Evolutionary conservation across 2,329 filamentous ascomycete species (phyloP), one percentile per base, ranked within the genome.

Genomic region (Hypoxylon sp.): DNA sequence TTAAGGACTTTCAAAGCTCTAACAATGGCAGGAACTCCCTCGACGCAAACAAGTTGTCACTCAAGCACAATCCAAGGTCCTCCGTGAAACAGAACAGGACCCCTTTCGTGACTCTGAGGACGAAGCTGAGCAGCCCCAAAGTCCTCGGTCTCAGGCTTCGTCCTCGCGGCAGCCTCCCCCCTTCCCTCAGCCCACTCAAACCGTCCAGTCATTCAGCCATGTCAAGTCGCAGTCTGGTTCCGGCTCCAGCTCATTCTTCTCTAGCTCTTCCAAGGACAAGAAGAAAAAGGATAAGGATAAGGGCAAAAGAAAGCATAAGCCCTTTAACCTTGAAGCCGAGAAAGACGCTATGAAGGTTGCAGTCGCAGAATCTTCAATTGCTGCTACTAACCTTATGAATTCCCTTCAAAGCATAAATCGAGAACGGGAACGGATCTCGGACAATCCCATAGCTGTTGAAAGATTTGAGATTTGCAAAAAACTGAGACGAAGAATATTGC

Each of bases 341-440:
- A 95, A 95, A 79, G 92, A 92, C 0, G 86, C 92, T 67, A 94
- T 99, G 84, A 91, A 97, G 72, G 89, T 91, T 69, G 89, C 91
- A n/a, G 94, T 99, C 70, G 96, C 95, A 2, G 93, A 95, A 51
- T 90, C 94, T 0, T 94, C 93, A 0, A 92, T 98, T 42, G 93
- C 94, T 3, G 91, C 94, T n/a, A 98, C 93, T 0, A 97, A 97
- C 77, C 85, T 99, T 42, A 86, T 91, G 77, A 98, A 99, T 76
- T 89, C 91, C 0, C 84, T 99, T 39, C 94, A 96, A 78, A 90
- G 92, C 59, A 94, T 98, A 81, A 98, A 98, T 78, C 90, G 96
- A 67, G 96, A 98, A 78, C 87, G 84, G 53, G 91, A 97, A 79
- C 91, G 92, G 3, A 94, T 98, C 33, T 97, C 94, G 5, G 92